phyloP scores from a whole-genome alignment of 176 grass and related monocot species.

The Cenchrus purpureus region DNA sequence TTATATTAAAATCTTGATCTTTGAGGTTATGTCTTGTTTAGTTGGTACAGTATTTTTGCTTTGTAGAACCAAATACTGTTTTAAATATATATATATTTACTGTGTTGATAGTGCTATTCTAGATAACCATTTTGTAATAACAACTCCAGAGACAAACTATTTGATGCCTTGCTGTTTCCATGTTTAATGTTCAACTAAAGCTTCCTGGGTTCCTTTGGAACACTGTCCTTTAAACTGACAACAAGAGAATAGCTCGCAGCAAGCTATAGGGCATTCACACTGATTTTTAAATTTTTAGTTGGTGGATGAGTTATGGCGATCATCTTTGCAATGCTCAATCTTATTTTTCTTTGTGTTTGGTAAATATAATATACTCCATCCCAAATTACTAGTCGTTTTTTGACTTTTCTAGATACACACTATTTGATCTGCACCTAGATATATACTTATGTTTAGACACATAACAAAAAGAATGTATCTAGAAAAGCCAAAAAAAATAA shows the following conservation, averaged over 20 bases:
- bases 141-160: conserved; percentile 31
- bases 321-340: neutral
- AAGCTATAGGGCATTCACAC: neutral
- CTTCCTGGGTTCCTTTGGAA: neutral
- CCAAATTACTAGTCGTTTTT: no score
- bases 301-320: neutral
- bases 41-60: conserved; percentile 13
- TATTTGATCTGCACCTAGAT: no score
- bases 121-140: neutral
- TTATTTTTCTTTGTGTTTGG: neutral
- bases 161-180: neutral
- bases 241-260: neutral
- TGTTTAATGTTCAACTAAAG: neutral
- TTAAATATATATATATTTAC: neutral
- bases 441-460: no score
- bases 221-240: neutral
- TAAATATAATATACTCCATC: neutral
- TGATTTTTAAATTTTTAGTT: conserved; percentile 1
- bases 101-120: neutral
- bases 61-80: neutral
- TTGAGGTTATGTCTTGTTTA: conserved; percentile 18
- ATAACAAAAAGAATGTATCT: no score
- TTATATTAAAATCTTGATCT: conserved; percentile 22
- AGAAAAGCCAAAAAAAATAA: no score
- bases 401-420: no score